Evolutionary conservation across 2,329 filamentous ascomycete species (phyloP).

Genomic region (Scleromitrula shiraiana): DNA sequence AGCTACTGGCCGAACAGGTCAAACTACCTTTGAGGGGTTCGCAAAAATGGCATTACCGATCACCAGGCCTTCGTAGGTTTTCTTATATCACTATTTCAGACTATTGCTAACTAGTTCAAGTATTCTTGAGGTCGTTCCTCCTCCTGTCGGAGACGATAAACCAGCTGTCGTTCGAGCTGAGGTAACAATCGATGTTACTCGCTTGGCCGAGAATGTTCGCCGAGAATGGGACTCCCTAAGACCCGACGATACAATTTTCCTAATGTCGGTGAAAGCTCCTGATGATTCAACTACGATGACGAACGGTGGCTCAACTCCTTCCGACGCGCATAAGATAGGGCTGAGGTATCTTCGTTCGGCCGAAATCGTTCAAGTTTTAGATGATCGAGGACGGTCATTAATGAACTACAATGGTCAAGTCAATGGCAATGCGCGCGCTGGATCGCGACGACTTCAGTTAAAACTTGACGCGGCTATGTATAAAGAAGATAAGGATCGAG

Average conservation of each 20-base stretch:
- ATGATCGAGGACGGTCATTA: conserved; percentile 72
- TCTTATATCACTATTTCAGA: background rate
- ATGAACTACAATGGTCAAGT: conserved; percentile 53
- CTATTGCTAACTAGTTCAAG: conserved; percentile 26
- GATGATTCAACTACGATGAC: conserved; percentile 39
- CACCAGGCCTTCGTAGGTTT: conserved; percentile 56
- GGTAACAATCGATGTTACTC: conserved; percentile 73
- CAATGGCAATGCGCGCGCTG: conserved; percentile 55
- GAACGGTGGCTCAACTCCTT: conserved; percentile 44
- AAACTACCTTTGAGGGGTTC: conserved; percentile 69
- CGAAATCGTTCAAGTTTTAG: conserved; percentile 76
- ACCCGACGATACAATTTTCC: conserved; percentile 81
- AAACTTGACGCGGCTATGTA: conserved; percentile 75
- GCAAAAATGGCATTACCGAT: conserved; percentile 91
- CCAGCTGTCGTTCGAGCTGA: conserved; percentile 85
- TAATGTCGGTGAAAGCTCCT: conserved; percentile 65
- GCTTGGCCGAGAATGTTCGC: conserved; percentile 66
- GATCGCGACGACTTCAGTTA: conserved; percentile 64
- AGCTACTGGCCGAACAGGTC: conserved; percentile 52
- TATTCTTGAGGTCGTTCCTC: conserved; percentile 76
- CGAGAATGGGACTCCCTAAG: conserved; percentile 86
- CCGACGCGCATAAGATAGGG: conserved; percentile 54
- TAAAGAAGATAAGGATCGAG: conserved; percentile 62
- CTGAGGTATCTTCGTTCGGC: conserved; percentile 70
- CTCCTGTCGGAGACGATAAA: conserved; percentile 72